Base-by-base conservation (phyloP, 2,329 filamentous ascomycete genomes). In the Cladosporium colombiae region DNA sequence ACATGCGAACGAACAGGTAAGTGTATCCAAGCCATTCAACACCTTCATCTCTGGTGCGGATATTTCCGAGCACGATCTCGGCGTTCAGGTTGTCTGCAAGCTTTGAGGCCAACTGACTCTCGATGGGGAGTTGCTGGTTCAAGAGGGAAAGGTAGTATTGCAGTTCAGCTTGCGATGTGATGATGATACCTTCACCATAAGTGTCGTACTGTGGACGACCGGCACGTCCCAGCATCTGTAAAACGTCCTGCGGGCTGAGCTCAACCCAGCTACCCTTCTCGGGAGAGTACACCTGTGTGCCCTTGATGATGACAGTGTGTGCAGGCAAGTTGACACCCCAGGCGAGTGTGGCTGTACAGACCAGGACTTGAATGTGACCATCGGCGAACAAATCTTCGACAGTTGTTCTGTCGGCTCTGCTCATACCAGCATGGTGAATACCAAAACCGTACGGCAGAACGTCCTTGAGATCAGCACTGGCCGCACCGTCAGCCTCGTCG, bases 21-120 rank as follows among this genome's bases (percentile, higher is more conserved):
- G 94, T 97, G 78, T 99, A 99, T 14, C 95, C 94, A 37, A 99
- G 86, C 95, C 95, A 99, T 76, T 99, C 93, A n/a, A 99, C 95
- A 71, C 91, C 95, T 75, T 99, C 95, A 71, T 99, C 94, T 66
- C 96, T 88, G 67, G 85, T 93, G 65, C 94, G 89, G 29, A 99
- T 87, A 73, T 97, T 99, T 61, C 95, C 95, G 23, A 99, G 85
- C 11, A 99, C 96, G 73, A 99, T 85, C 76, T 99, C 95, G 2
- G 95, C 95, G 72, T 99, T 99, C 69, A 99, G 83, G 69, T 97
- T 98, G 80, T 99, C 95, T 1, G 95, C 93, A 59, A 99, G 81
- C 74, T 92, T 93, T 79, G 92, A 94, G 64, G 96, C 89, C 75
- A 99, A 88, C 77, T 99, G 96, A 82, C 92, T 96, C 78, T 99